A percentile compares a stretch with the other conserved stretches of the same genome.
Conservation (phyloP, 305 asterid genomes). For the Fraxinus nigra region DNA sequence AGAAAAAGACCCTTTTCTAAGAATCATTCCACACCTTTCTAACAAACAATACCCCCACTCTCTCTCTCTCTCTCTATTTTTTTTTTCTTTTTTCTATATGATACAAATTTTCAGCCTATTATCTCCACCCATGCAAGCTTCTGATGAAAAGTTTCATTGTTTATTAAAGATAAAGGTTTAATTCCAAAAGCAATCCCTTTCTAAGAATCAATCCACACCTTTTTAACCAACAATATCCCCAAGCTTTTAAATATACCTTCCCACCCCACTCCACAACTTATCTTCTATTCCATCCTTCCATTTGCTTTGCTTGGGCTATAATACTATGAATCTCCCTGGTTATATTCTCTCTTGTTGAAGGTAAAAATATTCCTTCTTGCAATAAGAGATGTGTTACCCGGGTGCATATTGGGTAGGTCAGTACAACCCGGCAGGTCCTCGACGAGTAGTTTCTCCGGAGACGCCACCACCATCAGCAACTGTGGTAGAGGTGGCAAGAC, state of each 20-base stretch:
- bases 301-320: conserved; percentile 26
- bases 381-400: conserved; percentile 56
- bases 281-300: conserved; percentile 24
- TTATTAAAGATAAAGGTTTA: conserved; percentile 12
- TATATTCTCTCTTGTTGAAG: conserved; percentile 22
- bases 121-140: neutral
- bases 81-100: no score
- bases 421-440: conserved; percentile 12
- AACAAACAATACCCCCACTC: conserved; percentile 29
- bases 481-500: conserved; percentile 29
- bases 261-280: conserved; percentile 1
- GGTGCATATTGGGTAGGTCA: conserved; percentile 24
- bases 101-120: neutral
- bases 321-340: conserved; percentile 27
- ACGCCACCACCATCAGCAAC: conserved; percentile 15
- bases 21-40: conserved; percentile 33
- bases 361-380: conserved; percentile 7
- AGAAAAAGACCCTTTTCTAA: conserved; percentile 35
- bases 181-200: conserved; percentile 35
- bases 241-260: conserved; percentile 15
- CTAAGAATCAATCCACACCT: conserved; percentile 34
- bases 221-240: conserved; percentile 32
- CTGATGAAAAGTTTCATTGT: neutral
- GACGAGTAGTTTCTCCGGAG: conserved; percentile 14
- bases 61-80: no score